Conservation (phyloP, 768 basidiomycete genomes). For the Mycena alexandri region DNA sequence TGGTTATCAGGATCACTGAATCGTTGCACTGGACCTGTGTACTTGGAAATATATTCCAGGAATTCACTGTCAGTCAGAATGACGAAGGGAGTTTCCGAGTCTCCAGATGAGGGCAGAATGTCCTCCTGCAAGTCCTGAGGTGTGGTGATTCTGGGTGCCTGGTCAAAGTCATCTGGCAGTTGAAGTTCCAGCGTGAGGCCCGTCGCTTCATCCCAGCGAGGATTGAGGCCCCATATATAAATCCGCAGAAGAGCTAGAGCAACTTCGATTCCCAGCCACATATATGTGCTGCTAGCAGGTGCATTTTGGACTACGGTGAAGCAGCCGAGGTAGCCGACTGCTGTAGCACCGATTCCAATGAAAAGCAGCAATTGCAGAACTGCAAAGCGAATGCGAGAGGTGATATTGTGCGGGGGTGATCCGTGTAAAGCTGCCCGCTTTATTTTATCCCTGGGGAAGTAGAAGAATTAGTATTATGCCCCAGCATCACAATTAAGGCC, state of each 20-base stretch:
- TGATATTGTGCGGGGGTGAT: too few species aligned
- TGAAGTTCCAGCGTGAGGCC: neutral
- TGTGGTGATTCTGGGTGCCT: neutral
- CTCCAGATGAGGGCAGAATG: too few species aligned
- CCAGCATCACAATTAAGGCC: too few species aligned
- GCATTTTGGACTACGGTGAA: neutral
- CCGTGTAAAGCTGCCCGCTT: too few species aligned
- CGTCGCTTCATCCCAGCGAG: neutral
- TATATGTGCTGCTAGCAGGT: neutral
- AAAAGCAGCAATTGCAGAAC: neutral
- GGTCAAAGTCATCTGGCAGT: neutral
- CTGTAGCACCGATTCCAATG: neutral
- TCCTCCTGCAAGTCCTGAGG: too few species aligned
- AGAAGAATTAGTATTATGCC: too few species aligned
- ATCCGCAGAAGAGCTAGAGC: neutral
- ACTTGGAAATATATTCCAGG: constrained; percentile 7
- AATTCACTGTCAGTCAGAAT: neutral
- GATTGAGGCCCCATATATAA: neutral
- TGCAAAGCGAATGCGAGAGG: too few species aligned
- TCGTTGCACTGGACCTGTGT: constrained; percentile 7
- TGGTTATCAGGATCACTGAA: neutral
- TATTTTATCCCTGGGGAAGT: too few species aligned
- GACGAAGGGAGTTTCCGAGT: neutral
- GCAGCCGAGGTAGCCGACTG: neutral
- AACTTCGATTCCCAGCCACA: neutral